Conservation (phyloP, 495 filamentous ascomycete genomes). For the Daldinia caldariorum region DNA sequence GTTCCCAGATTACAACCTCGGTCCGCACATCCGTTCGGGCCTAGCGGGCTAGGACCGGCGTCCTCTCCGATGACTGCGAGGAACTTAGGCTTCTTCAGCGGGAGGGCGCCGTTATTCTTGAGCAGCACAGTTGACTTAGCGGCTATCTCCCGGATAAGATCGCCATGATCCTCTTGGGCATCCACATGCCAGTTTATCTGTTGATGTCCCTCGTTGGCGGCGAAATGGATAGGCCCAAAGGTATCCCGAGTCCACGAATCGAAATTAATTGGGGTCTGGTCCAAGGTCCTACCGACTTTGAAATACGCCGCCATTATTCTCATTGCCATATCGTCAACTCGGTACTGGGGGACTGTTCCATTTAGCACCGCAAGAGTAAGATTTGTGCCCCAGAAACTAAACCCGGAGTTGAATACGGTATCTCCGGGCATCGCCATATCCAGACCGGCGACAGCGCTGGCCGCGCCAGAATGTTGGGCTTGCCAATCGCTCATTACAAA, state of each 20-base stretch:
- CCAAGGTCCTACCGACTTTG: slow-evolving; percentile 78
- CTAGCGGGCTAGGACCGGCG: slow-evolving; percentile 77
- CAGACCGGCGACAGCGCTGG: slow-evolving; percentile 80
- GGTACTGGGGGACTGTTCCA: slow-evolving; percentile 88
- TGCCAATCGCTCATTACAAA: slow-evolving; percentile 93
- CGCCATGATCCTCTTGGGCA: slow-evolving; percentile 78
- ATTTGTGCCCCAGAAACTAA: slow-evolving; percentile 87
- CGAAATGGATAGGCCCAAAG: slow-evolving; percentile 72
- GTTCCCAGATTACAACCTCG: slow-evolving; percentile 88
- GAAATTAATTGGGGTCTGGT: slow-evolving; percentile 79
- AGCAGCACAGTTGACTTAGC: slow-evolving; percentile 84
- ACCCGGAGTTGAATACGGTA: slow-evolving; percentile 72
- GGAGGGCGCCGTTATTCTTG: slow-evolving; percentile 85
- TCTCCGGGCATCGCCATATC: slow-evolving; percentile 99
- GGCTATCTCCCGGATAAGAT: slow-evolving; percentile 76
- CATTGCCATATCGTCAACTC: slow-evolving; percentile 90
- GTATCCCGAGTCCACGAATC: slow-evolving; percentile 85
- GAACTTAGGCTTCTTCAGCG: slow-evolving; percentile 77
- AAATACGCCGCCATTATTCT: slow-evolving; percentile 95
- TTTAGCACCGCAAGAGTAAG: slow-evolving; percentile 86
- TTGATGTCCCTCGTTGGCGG: slow-evolving; percentile 66
- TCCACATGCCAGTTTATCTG: slow-evolving; percentile 87
- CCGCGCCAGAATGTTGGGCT: slow-evolving; percentile 86
- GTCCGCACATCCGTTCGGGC: slow-evolving; percentile 88
- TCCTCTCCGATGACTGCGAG: slow-evolving; percentile 88